Evolutionary conservation across 1,139 yeast genomes (phyloP), one percentile per base, ranked within the genome.

Genomic region (Entelexis sorbosivorans): DNA sequence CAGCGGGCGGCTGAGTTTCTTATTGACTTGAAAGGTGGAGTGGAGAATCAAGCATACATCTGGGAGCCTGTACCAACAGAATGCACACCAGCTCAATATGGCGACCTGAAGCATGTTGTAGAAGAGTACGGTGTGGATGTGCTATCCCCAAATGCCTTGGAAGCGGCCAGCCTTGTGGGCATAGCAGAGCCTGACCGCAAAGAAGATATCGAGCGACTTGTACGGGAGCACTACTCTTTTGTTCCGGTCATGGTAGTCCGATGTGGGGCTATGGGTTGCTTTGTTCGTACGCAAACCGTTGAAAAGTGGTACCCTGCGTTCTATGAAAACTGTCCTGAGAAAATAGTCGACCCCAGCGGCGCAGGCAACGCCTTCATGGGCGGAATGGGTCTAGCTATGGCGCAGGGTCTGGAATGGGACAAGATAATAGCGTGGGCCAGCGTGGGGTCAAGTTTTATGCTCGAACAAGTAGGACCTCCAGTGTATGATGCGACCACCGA

Each of bases 301-400:
- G 6, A 43, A 39, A 54, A 60, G 13, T 72, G 79, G 76, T 73
- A 79, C 31, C 91, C 93, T 0, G 88, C 96, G 0, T 89, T 82
- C 63, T 95, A 86, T 62, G 62, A 59, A 17, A 29, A 31, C 32
- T 52, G 58, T 0, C 44, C 70, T 65, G 53, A 58, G 60, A 66
- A 67, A 34, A 91, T 88, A 1, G 68, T 79, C 2, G 97, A 89
- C 64, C 95, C 95, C 0, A 89, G 96, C 0, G 97, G 97, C 0
- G 96, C 95, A 3, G 97, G 97, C 0, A 89, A 89, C 63, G 73
- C 93, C 0, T 88, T 82, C 64, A 77, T 91, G 53, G 96, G 96
- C 0, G 95, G 82, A 0, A 78, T 85, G 60, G 74, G 82, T 13
- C 71, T 81, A 6, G 93, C 81, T 20, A 32, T 52, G 44, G 54